Conservation (phyloP, 2,329 filamentous ascomycete genomes). For the Ophiostoma novo-ulmi region DNA sequence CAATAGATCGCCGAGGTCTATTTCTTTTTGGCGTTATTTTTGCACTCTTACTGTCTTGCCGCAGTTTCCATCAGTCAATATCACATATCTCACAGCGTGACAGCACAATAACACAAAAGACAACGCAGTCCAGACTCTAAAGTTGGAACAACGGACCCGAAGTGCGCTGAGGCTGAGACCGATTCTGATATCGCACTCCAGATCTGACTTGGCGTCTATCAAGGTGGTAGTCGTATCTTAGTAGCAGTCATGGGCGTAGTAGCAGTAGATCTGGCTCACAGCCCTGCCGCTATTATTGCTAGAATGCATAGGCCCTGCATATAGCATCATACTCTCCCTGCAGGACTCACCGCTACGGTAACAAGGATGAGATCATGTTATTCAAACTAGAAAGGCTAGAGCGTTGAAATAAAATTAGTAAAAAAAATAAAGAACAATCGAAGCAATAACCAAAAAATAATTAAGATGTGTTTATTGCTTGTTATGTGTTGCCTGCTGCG, state of each 20-base stretch:
- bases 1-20: not conserved
- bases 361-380: not conserved
- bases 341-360: not conserved
- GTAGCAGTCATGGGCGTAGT: not conserved
- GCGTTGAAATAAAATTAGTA: not conserved
- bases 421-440: not conserved
- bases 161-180: not conserved
- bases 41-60: not conserved
- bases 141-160: not conserved
- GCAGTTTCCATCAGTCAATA: not conserved
- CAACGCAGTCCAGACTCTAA: not conserved
- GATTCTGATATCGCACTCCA: slow-evolving; percentile 3
- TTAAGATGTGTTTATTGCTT: not conserved
- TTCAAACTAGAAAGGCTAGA: no score
- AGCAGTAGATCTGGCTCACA: not conserved
- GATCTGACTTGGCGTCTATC: slow-evolving; percentile 12
- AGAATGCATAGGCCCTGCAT: not conserved
- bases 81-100: not conserved
- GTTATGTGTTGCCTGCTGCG: not conserved
- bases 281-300: not conserved
- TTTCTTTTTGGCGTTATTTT: not conserved
- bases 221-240: not conserved
- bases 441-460: not conserved
- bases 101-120: not conserved
- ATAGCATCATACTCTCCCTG: not conserved